Evolutionary conservation across 2,329 filamentous ascomycete species (phyloP).

Genomic region (Exophiala alcalophila): DNA sequence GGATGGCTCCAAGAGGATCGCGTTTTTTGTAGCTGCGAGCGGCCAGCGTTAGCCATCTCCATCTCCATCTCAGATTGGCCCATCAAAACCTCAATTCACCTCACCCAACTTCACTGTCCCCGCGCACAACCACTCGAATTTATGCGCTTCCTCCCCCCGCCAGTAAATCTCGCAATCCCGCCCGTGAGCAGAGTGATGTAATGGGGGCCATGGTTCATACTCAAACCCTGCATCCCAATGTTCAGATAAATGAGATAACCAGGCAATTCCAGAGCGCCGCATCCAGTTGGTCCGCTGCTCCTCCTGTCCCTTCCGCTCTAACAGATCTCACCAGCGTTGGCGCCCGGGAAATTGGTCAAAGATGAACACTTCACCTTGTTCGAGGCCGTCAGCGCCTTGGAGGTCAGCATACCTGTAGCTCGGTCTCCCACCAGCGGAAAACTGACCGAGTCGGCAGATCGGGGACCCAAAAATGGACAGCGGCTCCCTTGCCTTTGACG

Average conservation of each 20-base stretch:
- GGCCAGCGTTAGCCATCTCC: too few species aligned
- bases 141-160: too few species aligned
- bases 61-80: too few species aligned
- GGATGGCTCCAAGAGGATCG: too few species aligned
- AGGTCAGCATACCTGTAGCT: slow-evolving; percentile 43
- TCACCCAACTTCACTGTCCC: too few species aligned
- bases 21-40: too few species aligned
- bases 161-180: too few species aligned
- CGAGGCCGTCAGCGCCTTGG: slow-evolving; percentile 77
- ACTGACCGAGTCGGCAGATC: slow-evolving; percentile 60
- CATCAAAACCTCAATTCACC: too few species aligned
- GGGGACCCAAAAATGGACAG: slow-evolving; percentile 99
- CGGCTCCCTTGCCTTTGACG: slow-evolving; percentile 72
- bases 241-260: slow-evolving; percentile 51
- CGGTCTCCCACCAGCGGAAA: not conserved
- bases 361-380: slow-evolving; percentile 93
- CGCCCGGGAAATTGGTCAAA: slow-evolving; percentile 82
- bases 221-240: slow-evolving; percentile 21
- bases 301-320: slow-evolving; percentile 5
- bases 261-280: slow-evolving; percentile 53
- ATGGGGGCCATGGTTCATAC: slow-evolving; percentile 21
- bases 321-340: slow-evolving; percentile 15
- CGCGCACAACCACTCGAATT: too few species aligned
- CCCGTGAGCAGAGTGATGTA: too few species aligned
- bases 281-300: slow-evolving; percentile 42